phyloP scores from a whole-genome alignment of 257 asterid genomes.

The Plantago major region DNA sequence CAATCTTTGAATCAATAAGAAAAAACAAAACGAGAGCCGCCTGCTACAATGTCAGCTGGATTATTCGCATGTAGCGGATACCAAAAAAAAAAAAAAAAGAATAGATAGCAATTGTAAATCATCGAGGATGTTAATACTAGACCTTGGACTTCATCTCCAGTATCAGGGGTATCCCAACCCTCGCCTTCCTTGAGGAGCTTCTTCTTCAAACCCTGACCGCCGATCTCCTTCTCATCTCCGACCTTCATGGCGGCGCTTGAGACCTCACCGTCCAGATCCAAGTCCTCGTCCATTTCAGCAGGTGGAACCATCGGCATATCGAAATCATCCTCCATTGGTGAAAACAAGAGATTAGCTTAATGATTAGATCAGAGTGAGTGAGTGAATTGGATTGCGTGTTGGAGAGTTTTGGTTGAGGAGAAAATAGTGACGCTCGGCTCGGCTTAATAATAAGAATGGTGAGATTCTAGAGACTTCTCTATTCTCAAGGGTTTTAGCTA shows the following conservation, averaged over 20 bases:
- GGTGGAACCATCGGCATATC: slow-evolving; percentile 38
- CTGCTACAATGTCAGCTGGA: no score
- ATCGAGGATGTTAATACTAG: no score
- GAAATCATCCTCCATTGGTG: slow-evolving; percentile 58
- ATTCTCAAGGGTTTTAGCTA: slow-evolving; percentile 34
- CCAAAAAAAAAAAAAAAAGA: no score
- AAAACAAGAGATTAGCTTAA: no score
- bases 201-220: slow-evolving; percentile 60
- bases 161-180: slow-evolving; percentile 64
- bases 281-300: slow-evolving; percentile 49
- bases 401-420: neutral
- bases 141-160: slow-evolving; percentile 67
- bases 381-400: neutral
- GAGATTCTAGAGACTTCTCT: slow-evolving; percentile 46
- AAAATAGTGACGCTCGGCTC: neutral
- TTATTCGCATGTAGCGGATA: no score
- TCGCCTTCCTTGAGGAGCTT: slow-evolving; percentile 65
- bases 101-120: no score
- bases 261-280: slow-evolving; percentile 51
- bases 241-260: slow-evolving; percentile 42
- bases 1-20: neutral
- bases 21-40: no score
- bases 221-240: slow-evolving; percentile 77
- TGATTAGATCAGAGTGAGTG: neutral
- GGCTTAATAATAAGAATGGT: slow-evolving; percentile 9